A percentile compares a stretch with the other conserved stretches of the same genome.
Evolutionary conservation across 768 basidiomycete genomes (phyloP).

Genomic region (Phylloporus rhodoxanthus): DNA sequence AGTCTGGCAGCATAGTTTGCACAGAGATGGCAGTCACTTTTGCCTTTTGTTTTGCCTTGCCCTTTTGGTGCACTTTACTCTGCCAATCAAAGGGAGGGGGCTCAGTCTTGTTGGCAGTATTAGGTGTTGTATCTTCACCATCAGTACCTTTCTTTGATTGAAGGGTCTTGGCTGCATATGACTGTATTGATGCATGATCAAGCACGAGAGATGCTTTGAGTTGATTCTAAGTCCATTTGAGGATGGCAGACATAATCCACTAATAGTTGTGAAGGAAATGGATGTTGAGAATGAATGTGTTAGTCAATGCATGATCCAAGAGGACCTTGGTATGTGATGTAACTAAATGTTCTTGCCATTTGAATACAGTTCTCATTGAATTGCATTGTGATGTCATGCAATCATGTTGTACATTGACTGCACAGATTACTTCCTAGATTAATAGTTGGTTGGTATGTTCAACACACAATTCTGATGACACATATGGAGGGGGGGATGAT

Average conservation of each 20-base stretch:
- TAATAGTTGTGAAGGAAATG: neutral
- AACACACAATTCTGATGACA: too few species aligned
- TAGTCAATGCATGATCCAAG: neutral
- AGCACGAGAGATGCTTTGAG: neutral
- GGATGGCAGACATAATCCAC: neutral
- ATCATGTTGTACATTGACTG: slow-evolving; percentile 1
- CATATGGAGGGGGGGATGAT: neutral
- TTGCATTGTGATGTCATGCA: neutral
- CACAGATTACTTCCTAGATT: neutral
- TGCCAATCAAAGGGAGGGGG: neutral
- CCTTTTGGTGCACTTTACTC: neutral
- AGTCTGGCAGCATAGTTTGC: neutral
- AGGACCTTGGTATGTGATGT: neutral
- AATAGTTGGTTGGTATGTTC: neutral
- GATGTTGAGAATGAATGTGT: neutral
- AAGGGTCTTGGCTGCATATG: neutral
- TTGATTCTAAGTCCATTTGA: neutral
- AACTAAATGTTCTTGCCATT: neutral
- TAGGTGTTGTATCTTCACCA: neutral
- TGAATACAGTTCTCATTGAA: neutral
- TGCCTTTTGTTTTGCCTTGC: neutral
- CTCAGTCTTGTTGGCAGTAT: neutral
- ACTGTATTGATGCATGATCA: neutral
- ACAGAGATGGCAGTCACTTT: neutral
- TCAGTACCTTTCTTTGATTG: neutral